A percentile compares a stretch with the other conserved stretches of the same genome.
These are phyloP conservation scores for Salvia hispanica DNA, from an alignment of 257 asterid genomes.

Conservation along the genomic window DNA sequence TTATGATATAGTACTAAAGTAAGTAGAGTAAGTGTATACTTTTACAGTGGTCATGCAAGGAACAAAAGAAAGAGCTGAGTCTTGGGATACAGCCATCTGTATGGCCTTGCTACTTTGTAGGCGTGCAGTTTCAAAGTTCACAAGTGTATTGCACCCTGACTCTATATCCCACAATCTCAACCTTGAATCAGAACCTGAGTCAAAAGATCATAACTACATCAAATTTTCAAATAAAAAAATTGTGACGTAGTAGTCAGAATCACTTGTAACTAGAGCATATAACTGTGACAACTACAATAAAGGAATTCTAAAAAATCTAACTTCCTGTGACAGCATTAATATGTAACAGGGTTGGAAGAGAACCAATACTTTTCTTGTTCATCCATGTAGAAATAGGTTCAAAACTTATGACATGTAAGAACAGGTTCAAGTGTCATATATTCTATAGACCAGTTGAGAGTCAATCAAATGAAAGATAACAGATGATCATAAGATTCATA, in stretches of 20 bases:
- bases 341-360: not conserved
- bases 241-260: not conserved
- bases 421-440: not conserved
- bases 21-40: constrained; percentile 39
- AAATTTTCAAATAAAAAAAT: not conserved
- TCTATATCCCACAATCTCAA: constrained; percentile 94
- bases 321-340: not conserved
- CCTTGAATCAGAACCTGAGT: constrained; percentile 96
- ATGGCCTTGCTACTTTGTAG: constrained; percentile 75
- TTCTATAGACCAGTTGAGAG: constrained; percentile 6
- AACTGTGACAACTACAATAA: constrained; percentile 10
- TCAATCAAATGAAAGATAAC: not conserved
- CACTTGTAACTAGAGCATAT: constrained; percentile 1
- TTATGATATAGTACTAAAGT: not conserved
- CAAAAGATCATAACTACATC: constrained; percentile 20
- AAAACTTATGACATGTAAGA: constrained; percentile 5
- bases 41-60: constrained; percentile 88
- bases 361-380: constrained; percentile 2
- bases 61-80: constrained; percentile 73
- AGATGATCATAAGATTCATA: not conserved
- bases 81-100: constrained; percentile 77
- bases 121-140: constrained; percentile 83
- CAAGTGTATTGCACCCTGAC: constrained; percentile 93
- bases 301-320: not conserved
- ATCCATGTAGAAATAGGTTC: constrained; percentile 9